Base-by-base conservation (phyloP, 768 basidiomycete genomes). In the Mycena floridula region DNA sequence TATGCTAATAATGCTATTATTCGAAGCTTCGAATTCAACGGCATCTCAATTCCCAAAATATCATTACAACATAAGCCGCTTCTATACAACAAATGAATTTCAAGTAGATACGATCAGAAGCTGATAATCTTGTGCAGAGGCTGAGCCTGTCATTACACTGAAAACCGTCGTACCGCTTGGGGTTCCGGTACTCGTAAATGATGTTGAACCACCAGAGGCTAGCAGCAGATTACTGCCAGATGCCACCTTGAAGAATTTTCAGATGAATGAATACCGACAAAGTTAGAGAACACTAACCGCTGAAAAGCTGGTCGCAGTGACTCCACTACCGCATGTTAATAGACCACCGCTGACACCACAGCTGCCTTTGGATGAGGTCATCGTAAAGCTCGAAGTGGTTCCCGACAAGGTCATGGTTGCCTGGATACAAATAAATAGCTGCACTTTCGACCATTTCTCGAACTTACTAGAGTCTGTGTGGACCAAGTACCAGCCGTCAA, bases 401-500 rank as follows among this genome's bases (percentile, higher is more conserved):
- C 77, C 76, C 7, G 72, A 67, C 23, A 76, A 47, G 2, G 73
- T 73, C 53, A 70, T 75, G 2, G 79, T 80, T 11, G 77, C 79
- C 25, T n/a, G n/a, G n/a, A n/a, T n/a, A n/a, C n/a, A n/a, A n/a
- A n/a, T n/a, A n/a, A n/a, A n/a, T n/a, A n/a, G n/a, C n/a, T n/a
- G n/a, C n/a, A n/a, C n/a, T n/a, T n/a, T n/a, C n/a, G n/a, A n/a
- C n/a, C n/a, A n/a, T n/a, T n/a, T n/a, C n/a, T n/a, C n/a, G n/a
- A n/a, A n/a, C n/a, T n/a, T n/a, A n/a, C n/a, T n/a, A 73, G 64
- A 7, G 78, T 80, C 57, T 81, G 79, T 8, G 73, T 75, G 7
- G 76, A 78, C 77, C 77, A 81, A 11, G 76, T 81, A 16, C 77
- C 81, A 7, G 53, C 54, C 2, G 74, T 68, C 30, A 82, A 66